Base-by-base conservation (phyloP, 1,139 yeast species). In the Sugiyamaella castrensis region DNA sequence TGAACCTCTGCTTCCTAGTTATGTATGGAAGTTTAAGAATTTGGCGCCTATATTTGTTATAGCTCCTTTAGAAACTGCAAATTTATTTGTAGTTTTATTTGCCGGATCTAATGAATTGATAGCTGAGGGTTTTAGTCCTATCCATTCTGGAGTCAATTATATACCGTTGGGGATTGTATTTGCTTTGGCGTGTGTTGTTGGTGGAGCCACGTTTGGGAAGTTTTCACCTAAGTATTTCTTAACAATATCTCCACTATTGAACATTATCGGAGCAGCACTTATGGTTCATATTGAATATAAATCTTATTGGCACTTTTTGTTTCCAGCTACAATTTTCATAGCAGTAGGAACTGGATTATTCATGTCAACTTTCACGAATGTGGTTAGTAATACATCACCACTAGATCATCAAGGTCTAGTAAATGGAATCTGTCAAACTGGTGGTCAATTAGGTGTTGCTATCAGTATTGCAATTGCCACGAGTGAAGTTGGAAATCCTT, bases 351-450 rank as follows among this genome's bases (percentile, higher is more conserved):
- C 52, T 11, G 61, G 60, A 10, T 39, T 55, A 19, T 57, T 46
- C 42, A 51, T 57, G 51, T 45, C 59, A 24, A 54, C 57, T 4
- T 57, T 53, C 37, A 36, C 57, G 15, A 56, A 54, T 33, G 58
- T 57, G 2, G 55, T 66, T 5, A 52, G 66, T 35, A 48, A 55
- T 2, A 40, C 57, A 12, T 65, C 71, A 5, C 72, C 72, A 6
- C 40, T 60, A 10, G 66, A 66, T 43, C 55, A 66, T 31, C 72
- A 69, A 49, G 71, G 71, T 2, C 55, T 60, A 9, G 66, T 68
- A 6, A 53, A 59, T 19, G 73, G 70, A 7, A 57, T 68, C 16
- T 59, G 57, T 47, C 63, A 60, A 46, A 60, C 71, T 0, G 48
- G 56, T 30, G 63, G 64, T 1, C 72, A 69, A 54, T 13, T 54